These are phyloP conservation scores for Alternaria brassicicola DNA, from an alignment of 2,329 filamentous ascomycete genomes.

Conservation along the genomic window DNA sequence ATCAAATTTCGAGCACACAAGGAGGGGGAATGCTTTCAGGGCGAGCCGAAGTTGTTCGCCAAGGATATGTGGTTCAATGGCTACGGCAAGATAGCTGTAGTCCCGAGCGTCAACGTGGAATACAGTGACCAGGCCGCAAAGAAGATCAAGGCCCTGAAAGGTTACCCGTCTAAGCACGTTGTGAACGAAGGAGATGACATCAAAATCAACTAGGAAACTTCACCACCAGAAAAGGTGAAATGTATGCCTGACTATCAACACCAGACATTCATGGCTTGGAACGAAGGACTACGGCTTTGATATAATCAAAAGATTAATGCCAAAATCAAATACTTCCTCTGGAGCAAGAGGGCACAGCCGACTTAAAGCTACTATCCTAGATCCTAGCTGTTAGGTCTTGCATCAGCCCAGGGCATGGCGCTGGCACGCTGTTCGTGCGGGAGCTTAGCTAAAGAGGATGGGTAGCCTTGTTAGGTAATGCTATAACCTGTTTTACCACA, in stretches of 20 bases:
- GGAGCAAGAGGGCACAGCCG: background rate
- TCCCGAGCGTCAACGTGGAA: conserved; percentile 63
- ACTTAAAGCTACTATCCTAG: background rate
- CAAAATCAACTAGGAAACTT: conserved; percentile 52
- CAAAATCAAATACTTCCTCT: background rate
- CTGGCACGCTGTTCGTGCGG: background rate
- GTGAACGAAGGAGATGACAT: conserved; percentile 37
- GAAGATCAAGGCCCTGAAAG: conserved; percentile 58
- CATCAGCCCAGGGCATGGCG: too few relatives aligned
- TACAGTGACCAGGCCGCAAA: conserved; percentile 57
- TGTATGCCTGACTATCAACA: conserved; percentile 51
- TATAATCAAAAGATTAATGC: background rate
- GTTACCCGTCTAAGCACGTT: conserved; percentile 53
- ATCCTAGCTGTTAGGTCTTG: background rate
- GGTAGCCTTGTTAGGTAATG: too few relatives aligned
- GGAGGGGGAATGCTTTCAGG: conserved; percentile 58
- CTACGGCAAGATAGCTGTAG: conserved; percentile 59
- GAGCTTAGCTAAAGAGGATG: too few relatives aligned
- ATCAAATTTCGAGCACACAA: conserved; percentile 55
- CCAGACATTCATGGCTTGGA: conserved; percentile 20
- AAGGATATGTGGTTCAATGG: conserved; percentile 59
- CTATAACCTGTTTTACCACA: background rate
- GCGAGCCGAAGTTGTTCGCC: conserved; percentile 63
- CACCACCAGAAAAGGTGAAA: conserved; percentile 56
- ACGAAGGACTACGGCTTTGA: conserved; percentile 3